Percentiles rank a stretch among this genome's conserved stretches.
Conservation (phyloP, 2,329 filamentous ascomycete genomes). For the Tetracladium maxilliforme region DNA sequence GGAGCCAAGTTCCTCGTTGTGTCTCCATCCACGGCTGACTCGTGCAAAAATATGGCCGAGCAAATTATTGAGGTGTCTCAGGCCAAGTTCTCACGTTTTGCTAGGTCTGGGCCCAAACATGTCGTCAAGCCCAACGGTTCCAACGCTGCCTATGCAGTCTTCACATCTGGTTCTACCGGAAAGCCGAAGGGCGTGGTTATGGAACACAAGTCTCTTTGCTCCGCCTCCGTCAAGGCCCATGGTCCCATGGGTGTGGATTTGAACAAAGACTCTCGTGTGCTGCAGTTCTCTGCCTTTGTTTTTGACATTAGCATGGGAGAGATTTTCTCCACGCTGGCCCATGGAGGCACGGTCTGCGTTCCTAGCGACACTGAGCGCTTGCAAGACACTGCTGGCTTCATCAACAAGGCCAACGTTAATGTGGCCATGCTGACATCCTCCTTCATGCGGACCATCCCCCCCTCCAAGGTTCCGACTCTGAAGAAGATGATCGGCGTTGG, state of each 20-base stretch:
- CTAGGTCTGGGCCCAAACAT: too few species aligned
- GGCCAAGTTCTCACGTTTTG: too few species aligned
- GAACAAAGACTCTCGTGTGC: constrained; percentile 6
- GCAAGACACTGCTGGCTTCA: constrained; percentile 6
- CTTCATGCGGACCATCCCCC: constrained; percentile 4
- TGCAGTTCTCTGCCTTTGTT: constrained; percentile 7
- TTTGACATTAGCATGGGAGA: constrained; percentile 8
- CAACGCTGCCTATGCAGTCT: too few species aligned
- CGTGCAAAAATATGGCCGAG: too few species aligned
- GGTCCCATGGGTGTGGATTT: too few species aligned
- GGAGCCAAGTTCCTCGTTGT: too few species aligned
- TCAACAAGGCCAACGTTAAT: constrained; percentile 6
- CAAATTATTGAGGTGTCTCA: too few species aligned
- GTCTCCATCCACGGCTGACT: too few species aligned
- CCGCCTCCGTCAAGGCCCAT: too few species aligned
- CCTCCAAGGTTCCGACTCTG: constrained; percentile 5
- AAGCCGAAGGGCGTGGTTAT: constrained; percentile 11
- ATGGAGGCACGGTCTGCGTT: constrained; percentile 9
- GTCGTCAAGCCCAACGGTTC: too few species aligned
- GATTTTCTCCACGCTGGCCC: constrained; percentile 7
- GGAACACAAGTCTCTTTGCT: too few species aligned
- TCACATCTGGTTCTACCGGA: constrained; percentile 16
- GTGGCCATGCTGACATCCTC: constrained; percentile 8
- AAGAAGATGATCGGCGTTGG: constrained; percentile 5
- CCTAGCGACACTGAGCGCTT: constrained; percentile 7